A percentile compares a stretch with the other conserved stretches of the same genome.
Conservation (phyloP, 768 basidiomycete genomes). For the Phylloporus sp. region DNA sequence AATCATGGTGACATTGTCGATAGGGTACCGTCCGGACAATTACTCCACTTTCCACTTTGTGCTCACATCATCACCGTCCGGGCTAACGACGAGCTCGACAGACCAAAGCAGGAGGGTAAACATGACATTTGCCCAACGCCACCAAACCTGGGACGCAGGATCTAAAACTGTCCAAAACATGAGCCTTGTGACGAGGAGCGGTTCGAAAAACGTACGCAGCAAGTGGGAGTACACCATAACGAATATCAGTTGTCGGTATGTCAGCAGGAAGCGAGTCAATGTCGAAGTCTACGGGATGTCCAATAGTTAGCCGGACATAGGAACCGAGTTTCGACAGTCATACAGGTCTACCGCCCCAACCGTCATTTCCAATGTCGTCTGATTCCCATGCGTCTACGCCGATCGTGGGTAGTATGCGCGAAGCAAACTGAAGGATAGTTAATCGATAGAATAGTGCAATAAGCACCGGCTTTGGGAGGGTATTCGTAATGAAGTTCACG, state of each 20-base stretch:
- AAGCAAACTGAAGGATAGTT: conserved; percentile 76
- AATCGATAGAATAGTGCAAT: conserved; percentile 77
- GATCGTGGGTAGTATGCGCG: conserved; percentile 79
- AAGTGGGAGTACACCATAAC: conserved; percentile 86
- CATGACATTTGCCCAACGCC: conserved; percentile 90
- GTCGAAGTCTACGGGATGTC: conserved; percentile 58
- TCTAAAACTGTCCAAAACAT: conserved; percentile 57
- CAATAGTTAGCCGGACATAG: conserved; percentile 8
- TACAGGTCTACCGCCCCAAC: conserved; percentile 73
- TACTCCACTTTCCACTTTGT: conserved; percentile 78
- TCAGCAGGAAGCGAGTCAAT: conserved; percentile 68
- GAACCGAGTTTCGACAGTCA: conserved; percentile 3
- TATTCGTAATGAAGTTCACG: conserved; percentile 78
- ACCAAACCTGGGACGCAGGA: conserved; percentile 89
- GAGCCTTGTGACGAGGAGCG: background rate
- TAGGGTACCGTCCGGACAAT: conserved; percentile 7
- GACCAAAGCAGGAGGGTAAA: conserved; percentile 83
- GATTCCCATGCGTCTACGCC: conserved; percentile 77
- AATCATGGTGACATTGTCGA: conserved; percentile 6
- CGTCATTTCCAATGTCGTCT: conserved; percentile 57
- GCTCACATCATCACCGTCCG: conserved; percentile 63
- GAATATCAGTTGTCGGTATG: conserved; percentile 82
- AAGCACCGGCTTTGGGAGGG: conserved; percentile 80
- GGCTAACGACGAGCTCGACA: conserved; percentile 73
- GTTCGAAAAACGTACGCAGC: conserved; percentile 52